A percentile compares a stretch with the other conserved stretches of the same genome.
These are phyloP conservation scores for Flaveria brownii DNA, from an alignment of 129 eudicot genomes.

Conservation along the genomic window DNA sequence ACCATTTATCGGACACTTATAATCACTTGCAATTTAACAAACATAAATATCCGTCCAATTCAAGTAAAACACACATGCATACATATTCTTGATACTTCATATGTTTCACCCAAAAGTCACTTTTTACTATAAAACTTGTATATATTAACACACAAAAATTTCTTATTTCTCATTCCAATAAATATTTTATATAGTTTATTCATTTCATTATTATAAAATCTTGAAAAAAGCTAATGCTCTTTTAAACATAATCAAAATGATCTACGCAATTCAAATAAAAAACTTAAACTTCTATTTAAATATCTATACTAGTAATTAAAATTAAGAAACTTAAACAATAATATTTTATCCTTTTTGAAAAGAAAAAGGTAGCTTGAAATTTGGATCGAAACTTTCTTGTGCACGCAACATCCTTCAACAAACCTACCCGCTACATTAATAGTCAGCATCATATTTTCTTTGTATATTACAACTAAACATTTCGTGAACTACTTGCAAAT, in stretches of 20 bases:
- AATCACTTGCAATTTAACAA: too few species aligned
- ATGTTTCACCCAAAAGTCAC: too few species aligned
- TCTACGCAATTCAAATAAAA: background rate
- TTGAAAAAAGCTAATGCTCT: background rate
- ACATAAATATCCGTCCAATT: too few species aligned
- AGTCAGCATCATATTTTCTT: conserved; percentile 1
- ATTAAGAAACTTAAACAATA: background rate
- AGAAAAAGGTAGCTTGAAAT: background rate
- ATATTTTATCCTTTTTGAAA: background rate
- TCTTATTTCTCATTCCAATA: background rate
- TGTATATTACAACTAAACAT: background rate
- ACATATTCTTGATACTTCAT: too few species aligned
- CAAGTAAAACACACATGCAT: too few species aligned
- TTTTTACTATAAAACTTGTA: too few species aligned
- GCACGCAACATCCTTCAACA: background rate
- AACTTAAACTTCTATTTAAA: background rate
- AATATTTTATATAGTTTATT: background rate
- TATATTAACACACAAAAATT: too few species aligned
- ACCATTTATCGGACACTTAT: too few species aligned
- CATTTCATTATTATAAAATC: background rate
- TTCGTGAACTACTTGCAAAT: background rate
- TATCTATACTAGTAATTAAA: background rate
- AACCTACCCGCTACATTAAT: background rate
- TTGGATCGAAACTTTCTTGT: background rate
- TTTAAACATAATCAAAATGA: background rate